Conservation (phyloP, 371 early-diverging fungal genomes). For the Lichtheimia ramosa region DNA sequence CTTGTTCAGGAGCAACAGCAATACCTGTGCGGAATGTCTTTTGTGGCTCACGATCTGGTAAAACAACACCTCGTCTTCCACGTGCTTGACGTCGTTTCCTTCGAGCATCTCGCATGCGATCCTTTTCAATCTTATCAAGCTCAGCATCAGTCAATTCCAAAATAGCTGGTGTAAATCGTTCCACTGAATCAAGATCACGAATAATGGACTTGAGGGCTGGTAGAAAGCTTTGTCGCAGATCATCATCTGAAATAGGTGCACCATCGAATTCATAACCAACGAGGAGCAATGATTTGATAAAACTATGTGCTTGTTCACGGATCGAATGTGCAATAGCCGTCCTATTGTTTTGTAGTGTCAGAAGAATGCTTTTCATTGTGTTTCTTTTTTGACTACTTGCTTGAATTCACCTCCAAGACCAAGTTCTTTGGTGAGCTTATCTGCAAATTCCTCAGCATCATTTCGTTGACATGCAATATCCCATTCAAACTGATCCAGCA, state of each 20-base stretch:
- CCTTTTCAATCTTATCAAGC: constrained; percentile 76
- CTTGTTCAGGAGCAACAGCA: constrained; percentile 39
- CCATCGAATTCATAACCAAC: constrained; percentile 77
- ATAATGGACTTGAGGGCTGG: constrained; percentile 56
- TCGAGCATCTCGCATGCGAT: constrained; percentile 69
- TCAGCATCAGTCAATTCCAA: constrained; percentile 73
- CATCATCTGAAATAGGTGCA: constrained; percentile 71
- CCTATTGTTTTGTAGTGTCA: constrained; percentile 23
- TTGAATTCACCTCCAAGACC: constrained; percentile 78
- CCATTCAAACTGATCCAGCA: constrained; percentile 94
- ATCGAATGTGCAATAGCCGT: constrained; percentile 92
- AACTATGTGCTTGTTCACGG: constrained; percentile 88
- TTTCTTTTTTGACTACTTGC: constrained; percentile 35
- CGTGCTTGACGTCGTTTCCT: constrained; percentile 85
- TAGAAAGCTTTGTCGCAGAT: constrained; percentile 68
- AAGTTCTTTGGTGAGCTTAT: constrained; percentile 63
- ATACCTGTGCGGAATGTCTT: constrained; percentile 43
- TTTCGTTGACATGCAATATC: constrained; percentile 75
- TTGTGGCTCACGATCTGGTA: constrained; percentile 72
- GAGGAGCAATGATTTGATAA: constrained; percentile 78
- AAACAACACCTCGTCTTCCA: constrained; percentile 62
- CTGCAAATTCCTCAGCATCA: constrained; percentile 79
- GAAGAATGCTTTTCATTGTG: neutral
- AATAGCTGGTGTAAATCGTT: constrained; percentile 66
- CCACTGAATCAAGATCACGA: constrained; percentile 49